These are phyloP conservation scores for Trametes sanguinea DNA, from an alignment of 768 basidiomycete species.

Conservation along the genomic window DNA sequence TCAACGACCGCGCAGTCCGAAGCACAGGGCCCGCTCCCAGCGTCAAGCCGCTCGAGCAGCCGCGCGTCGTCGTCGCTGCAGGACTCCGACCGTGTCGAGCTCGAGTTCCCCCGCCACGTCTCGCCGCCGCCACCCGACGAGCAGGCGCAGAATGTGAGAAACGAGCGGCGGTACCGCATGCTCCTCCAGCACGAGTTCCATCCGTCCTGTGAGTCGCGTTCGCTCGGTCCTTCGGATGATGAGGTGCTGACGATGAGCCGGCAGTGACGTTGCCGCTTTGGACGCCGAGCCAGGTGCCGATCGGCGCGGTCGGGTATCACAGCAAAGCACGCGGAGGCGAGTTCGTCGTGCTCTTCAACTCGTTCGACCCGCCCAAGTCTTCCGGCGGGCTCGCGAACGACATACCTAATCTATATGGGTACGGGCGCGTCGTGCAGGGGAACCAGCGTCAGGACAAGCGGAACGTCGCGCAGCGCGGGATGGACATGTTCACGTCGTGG, in stretches of 20 bases:
- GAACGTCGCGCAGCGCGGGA: constrained; percentile 55
- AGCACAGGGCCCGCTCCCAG: background rate
- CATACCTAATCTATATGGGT: constrained; percentile 64
- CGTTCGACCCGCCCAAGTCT: constrained; percentile 54
- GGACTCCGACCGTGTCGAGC: constrained; percentile 6
- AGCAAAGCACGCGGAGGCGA: constrained; percentile 57
- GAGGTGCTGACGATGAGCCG: too few relatives aligned
- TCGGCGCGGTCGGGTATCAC: constrained; percentile 80
- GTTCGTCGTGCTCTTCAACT: constrained; percentile 75
- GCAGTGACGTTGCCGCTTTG: constrained; percentile 57
- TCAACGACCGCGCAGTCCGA: constrained; percentile 11
- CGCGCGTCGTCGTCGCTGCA: constrained; percentile 18
- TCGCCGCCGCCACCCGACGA: constrained; percentile 25
- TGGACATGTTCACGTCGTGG: constrained; percentile 54
- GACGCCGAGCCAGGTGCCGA: constrained; percentile 59
- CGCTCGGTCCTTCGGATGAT: background rate
- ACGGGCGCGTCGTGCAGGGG: constrained; percentile 55
- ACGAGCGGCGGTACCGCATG: constrained; percentile 71
- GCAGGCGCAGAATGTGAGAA: constrained; percentile 36
- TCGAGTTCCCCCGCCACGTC: constrained; percentile 20
- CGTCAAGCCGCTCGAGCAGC: constrained; percentile 15
- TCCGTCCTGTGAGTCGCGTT: constrained; percentile 52
- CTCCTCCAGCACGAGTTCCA: constrained; percentile 70
- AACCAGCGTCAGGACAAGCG: constrained; percentile 58
- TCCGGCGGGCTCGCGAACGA: constrained; percentile 43